A percentile compares a stretch with the other conserved stretches of the same genome.
phyloP scores from a whole-genome alignment of 345 rosid species.

The Eucalyptus albens region DNA sequence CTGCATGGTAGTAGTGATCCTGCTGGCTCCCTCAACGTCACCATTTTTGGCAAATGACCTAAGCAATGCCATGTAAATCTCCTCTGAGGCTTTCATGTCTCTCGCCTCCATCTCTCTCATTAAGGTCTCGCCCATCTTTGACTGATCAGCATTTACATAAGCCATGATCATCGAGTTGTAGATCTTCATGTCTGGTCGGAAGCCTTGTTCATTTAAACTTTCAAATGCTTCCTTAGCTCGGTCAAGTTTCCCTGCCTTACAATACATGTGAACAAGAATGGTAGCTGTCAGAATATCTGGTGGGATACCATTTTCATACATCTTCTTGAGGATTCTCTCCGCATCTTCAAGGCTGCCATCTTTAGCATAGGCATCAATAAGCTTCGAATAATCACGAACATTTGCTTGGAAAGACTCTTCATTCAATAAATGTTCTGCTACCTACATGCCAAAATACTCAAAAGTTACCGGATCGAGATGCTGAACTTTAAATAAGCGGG shows the following conservation, averaged over 20 bases:
- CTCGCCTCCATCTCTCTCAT: conserved; percentile 41
- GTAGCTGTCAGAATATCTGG: conserved; percentile 49
- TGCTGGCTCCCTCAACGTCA: conserved; percentile 30
- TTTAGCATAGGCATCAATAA: conserved; percentile 59
- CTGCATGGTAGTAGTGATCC: conserved; percentile 32
- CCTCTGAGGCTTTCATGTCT: conserved; percentile 35
- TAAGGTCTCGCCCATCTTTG: conserved; percentile 30
- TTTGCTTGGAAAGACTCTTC: conserved; percentile 57
- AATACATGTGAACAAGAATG: conserved; percentile 52
- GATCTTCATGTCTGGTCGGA: conserved; percentile 41
- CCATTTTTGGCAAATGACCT: conserved; percentile 41
- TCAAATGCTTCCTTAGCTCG: conserved; percentile 63
- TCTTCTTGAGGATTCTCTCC: conserved; percentile 64
- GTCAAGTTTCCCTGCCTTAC: conserved; percentile 57
- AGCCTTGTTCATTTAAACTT: conserved; percentile 45
- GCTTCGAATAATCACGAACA: conserved; percentile 50
- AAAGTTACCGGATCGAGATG: not conserved
- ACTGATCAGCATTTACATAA: conserved; percentile 45
- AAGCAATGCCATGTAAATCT: conserved; percentile 61
- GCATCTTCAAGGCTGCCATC: conserved; percentile 44
- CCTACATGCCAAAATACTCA: conserved; percentile 27
- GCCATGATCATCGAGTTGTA: conserved; percentile 75
- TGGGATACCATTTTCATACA: conserved; percentile 45
- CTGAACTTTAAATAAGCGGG: not conserved
- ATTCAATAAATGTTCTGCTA: conserved; percentile 50